Conservation (phyloP, 768 basidiomycete genomes). For the Boletales sp. region DNA sequence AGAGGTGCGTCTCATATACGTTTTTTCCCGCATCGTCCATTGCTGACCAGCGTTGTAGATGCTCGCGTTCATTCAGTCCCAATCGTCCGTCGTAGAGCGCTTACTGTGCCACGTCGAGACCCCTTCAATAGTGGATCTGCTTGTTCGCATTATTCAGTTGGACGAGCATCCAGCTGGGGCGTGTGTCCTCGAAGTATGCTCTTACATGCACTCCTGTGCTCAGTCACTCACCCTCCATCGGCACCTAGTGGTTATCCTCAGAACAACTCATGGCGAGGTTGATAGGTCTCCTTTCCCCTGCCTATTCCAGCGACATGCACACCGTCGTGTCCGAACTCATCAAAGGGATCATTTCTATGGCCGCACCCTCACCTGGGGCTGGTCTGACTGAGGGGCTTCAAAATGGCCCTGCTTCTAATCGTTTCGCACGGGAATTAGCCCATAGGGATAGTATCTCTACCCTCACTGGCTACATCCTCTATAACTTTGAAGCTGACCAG, state of each 20-base stretch:
- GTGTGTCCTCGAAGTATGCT: slow-evolving; percentile 84
- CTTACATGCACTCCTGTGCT: slow-evolving; percentile 28
- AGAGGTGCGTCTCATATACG: slow-evolving; percentile 56
- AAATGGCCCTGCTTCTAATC: slow-evolving; percentile 75
- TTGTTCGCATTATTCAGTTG: slow-evolving; percentile 85
- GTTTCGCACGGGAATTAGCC: slow-evolving; percentile 86
- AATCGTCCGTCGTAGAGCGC: slow-evolving; percentile 77
- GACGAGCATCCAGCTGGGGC: slow-evolving; percentile 79
- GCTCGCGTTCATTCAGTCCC: slow-evolving; percentile 84
- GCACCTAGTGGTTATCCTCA: slow-evolving; percentile 77
- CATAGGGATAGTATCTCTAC: slow-evolving; percentile 64
- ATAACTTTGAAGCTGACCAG: slow-evolving; percentile 44
- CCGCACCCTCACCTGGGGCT: slow-evolving; percentile 79
- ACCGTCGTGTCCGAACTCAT: slow-evolving; percentile 85
- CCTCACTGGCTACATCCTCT: slow-evolving; percentile 73
- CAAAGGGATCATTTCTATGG: slow-evolving; percentile 92
- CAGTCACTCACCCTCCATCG: slow-evolving; percentile 27
- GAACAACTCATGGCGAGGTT: slow-evolving; percentile 80
- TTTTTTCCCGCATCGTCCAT: slow-evolving; percentile 16
- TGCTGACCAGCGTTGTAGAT: slow-evolving; percentile 54
- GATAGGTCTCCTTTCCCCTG: slow-evolving; percentile 78
- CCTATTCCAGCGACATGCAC: slow-evolving; percentile 72
- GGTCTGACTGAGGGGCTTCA: slow-evolving; percentile 67
- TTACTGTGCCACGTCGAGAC: slow-evolving; percentile 84
- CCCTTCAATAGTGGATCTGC: slow-evolving; percentile 86